These are phyloP conservation scores for Alternaria tenuissima DNA, from an alignment of 2,329 filamentous ascomycete species.

Conservation along the genomic window DNA sequence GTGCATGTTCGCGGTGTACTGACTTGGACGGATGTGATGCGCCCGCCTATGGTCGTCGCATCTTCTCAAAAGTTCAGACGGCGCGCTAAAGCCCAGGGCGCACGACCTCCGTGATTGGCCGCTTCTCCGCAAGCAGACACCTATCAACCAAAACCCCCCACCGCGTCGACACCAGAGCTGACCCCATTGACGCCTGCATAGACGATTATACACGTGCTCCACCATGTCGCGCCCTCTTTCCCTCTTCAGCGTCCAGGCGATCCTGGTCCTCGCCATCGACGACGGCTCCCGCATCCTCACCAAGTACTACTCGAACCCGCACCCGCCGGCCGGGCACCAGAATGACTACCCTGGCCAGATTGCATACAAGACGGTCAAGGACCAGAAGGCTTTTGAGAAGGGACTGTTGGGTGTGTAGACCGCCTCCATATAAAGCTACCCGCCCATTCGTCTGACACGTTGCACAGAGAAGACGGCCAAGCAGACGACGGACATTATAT, in stretches of 20 bases:
- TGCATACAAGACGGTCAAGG: constrained; percentile 87
- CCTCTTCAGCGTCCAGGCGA: constrained; percentile 63
- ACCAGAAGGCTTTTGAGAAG: constrained; percentile 97
- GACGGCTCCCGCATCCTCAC: constrained; percentile 91
- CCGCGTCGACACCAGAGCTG: constrained; percentile 16
- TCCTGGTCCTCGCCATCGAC: constrained; percentile 70
- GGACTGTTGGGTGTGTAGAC: constrained; percentile 73
- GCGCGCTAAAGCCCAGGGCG: constrained; percentile 17
- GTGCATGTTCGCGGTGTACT: constrained; percentile 24
- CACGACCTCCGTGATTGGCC: constrained; percentile 37
- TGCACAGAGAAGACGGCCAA: constrained; percentile 84
- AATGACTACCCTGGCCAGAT: constrained; percentile 70
- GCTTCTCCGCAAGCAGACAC: constrained; percentile 42
- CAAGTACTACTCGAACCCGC: constrained; percentile 86
- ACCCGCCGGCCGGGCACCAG: constrained; percentile 69
- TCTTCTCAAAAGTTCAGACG: constrained; percentile 19
- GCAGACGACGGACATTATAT: constrained; percentile 92
- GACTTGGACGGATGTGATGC: not conserved
- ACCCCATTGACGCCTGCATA: constrained; percentile 13
- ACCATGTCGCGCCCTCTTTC: constrained; percentile 63
- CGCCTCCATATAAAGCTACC: constrained; percentile 74
- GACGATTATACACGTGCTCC: not conserved
- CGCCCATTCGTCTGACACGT: constrained; percentile 25
- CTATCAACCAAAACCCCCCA: constrained; percentile 40
- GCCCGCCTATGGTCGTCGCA: constrained; percentile 4